Evolutionary conservation across 352 stramenopile species (phyloP).

Genomic region (Phytopythium montanum): DNA sequence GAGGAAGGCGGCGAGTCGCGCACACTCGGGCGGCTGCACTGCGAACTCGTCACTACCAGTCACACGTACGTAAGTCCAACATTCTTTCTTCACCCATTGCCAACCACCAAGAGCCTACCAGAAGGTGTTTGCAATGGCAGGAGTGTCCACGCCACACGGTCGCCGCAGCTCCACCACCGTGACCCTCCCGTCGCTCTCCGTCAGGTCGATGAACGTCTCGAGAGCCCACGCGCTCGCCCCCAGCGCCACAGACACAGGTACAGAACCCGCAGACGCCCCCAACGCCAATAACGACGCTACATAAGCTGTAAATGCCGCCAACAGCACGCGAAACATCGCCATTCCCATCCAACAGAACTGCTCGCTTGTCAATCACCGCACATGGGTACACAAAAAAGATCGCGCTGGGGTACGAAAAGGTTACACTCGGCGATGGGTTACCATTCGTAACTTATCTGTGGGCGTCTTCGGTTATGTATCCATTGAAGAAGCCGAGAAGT

Average conservation of each 20-base stretch:
- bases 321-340: background rate
- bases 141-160: conserved; percentile 15
- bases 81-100: too few species aligned
- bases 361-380: background rate
- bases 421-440: background rate
- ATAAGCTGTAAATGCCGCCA: background rate
- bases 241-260: background rate
- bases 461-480: too few species aligned
- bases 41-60: conserved; percentile 15
- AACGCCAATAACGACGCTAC: background rate
- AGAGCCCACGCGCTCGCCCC: conserved; percentile 9
- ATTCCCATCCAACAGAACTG: background rate
- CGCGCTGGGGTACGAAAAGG: background rate
- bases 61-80: background rate
- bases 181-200: conserved; percentile 6
- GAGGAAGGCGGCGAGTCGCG: conserved; percentile 11
- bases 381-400: conserved; percentile 2
- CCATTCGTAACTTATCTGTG: too few species aligned
- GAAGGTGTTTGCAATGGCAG: conserved; percentile 9
- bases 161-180: conserved; percentile 17
- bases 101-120: conserved; percentile 7
- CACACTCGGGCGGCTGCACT: conserved; percentile 12
- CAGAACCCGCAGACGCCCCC: background rate
- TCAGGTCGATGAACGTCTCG: conserved; percentile 22
- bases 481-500: too few species aligned